These are phyloP conservation scores for maize (Zea mays) DNA, from an alignment of 176 grass and related monocot genomes.

Conservation along the genomic window Zm-B73-REFERENCE-NAM-5.0 NC_050097.1:234553501-234554000, in stretches of 20 bases:
- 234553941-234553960: conserved; percentile 85
- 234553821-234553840: not conserved
- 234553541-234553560: no score
- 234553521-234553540: no score
- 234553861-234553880: conserved; percentile 72
- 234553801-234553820: not conserved
- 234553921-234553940: conserved; percentile 84
- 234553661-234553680: no score
- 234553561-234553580: no score
- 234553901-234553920: conserved; percentile 71
- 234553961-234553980: conserved; percentile 64
- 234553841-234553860: no score
- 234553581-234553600: no score
- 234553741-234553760: not conserved
- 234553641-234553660: no score
- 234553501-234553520: no score
- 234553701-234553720: no score
- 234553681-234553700: no score
- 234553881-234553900: conserved; percentile 84
- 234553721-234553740: not conserved
- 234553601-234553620: no score
- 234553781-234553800: not conserved
- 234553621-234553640: no score
- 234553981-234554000: conserved; percentile 76
- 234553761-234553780: not conserved